Conservation (phyloP, 306 rosid species). For the Trifolium repens region DNA sequence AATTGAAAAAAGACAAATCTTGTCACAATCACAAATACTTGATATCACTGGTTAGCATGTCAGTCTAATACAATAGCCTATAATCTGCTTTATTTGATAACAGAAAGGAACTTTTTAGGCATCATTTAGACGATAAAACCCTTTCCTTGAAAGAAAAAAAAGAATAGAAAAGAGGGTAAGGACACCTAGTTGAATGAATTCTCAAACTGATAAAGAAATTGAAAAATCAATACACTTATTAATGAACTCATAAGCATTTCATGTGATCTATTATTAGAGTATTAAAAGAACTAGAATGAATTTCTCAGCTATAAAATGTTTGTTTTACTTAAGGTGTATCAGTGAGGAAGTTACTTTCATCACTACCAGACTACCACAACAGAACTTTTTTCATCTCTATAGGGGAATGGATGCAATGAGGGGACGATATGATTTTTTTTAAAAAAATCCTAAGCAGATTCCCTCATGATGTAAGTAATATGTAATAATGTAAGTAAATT, state of each 20-base stretch:
- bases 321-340: slow-evolving; percentile 1
- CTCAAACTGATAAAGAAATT: neutral
- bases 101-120: neutral
- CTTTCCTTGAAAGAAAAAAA: too few species aligned
- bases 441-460: neutral
- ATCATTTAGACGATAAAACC: too few species aligned
- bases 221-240: slow-evolving; percentile 9
- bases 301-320: slow-evolving; percentile 14
- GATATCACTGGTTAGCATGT: slow-evolving; percentile 30
- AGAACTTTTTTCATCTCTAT: neutral
- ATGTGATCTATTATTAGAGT: slow-evolving; percentile 11
- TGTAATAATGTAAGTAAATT: slow-evolving; percentile 43
- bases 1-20: slow-evolving; percentile 56
- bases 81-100: slow-evolving; percentile 29
- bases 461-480: slow-evolving; percentile 1
- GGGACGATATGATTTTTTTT: neutral
- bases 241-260: slow-evolving; percentile 16
- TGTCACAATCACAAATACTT: slow-evolving; percentile 26
- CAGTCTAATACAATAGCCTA: slow-evolving; percentile 26
- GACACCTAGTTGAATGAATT: slow-evolving; percentile 2
- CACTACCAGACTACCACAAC: slow-evolving; percentile 16
- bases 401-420: neutral
- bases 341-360: slow-evolving; percentile 16
- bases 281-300: slow-evolving; percentile 13
- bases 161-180: neutral